Percentiles rank a stretch among this genome's conserved stretches.
phyloP scores from a whole-genome alignment of 176 grass and related monocot genomes.

The Zizania latifolia region DNA sequence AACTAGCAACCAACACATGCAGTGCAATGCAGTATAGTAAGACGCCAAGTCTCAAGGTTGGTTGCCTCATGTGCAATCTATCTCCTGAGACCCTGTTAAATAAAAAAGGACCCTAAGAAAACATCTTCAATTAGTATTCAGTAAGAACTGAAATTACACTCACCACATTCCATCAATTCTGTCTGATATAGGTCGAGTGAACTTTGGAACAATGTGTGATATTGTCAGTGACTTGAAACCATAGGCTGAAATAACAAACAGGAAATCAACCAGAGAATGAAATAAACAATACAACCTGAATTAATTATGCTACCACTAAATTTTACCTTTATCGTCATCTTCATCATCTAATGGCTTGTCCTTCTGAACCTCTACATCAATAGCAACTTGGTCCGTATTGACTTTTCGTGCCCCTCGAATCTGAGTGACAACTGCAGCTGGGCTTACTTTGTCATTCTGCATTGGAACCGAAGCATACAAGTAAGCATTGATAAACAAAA shows the following conservation, averaged over 20 bases:
- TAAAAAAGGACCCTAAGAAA: slow-evolving; percentile 5
- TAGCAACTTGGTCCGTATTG: slow-evolving; percentile 83
- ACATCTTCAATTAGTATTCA: slow-evolving; percentile 15
- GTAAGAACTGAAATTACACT: slow-evolving; percentile 23
- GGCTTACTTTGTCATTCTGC: slow-evolving; percentile 68
- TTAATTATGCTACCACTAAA: slow-evolving; percentile 15
- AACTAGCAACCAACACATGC: slow-evolving; percentile 82
- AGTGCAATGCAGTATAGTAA: slow-evolving; percentile 79
- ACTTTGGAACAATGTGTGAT: slow-evolving; percentile 83
- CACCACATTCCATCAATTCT: slow-evolving; percentile 97
- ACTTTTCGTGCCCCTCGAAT: slow-evolving; percentile 71
- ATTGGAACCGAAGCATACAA: slow-evolving; percentile 18
- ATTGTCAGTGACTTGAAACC: slow-evolving; percentile 95
- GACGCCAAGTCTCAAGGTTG: slow-evolving; percentile 67
- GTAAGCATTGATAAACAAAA: no score
- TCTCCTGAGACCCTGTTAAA: slow-evolving; percentile 90
- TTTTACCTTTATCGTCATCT: slow-evolving; percentile 95
- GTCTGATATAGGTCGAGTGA: slow-evolving; percentile 78
- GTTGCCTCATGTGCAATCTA: slow-evolving; percentile 93
- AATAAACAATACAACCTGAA: not conserved
- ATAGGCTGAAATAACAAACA: slow-evolving; percentile 68
- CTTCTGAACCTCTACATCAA: slow-evolving; percentile 68
- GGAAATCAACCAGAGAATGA: slow-evolving; percentile 18
- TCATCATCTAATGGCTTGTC: slow-evolving; percentile 67
- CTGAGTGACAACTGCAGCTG: slow-evolving; percentile 58